Base-by-base conservation (phyloP, 345 rosid genomes). In the Eucalyptus regnans region DNA sequence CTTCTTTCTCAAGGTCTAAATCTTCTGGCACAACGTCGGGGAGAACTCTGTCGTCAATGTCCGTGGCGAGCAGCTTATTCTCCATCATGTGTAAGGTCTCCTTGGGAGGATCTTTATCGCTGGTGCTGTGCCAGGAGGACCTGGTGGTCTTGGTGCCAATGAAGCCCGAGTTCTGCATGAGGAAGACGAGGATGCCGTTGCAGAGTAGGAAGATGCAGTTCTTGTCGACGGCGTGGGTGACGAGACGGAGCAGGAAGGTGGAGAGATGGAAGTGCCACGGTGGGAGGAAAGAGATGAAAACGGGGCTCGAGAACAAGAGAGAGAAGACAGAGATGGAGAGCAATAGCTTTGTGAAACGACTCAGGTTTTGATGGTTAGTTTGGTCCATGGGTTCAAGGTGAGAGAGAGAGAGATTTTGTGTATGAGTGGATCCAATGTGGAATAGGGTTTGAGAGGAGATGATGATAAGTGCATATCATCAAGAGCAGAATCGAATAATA, bases 101-200 rank as follows among this genome's bases (percentile, higher is more conserved):
- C 89, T 89, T 66, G 90, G 90, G 85, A 87, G 52, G 11, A 46
- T 25, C 86, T 46, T 50, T n/a, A 7, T n/a, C 29, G 20, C 89
- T 64, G 89, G 86, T 86, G 80, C 84, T 87, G 46, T 9, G 87
- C 50, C 76, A 51, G 87, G 64, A 51, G 87, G 58, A 68, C 18
- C 48, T 76, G 29, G 95, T 86, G 31, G 95, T 86, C 18, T 89
- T 87, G 14, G 64, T 44, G 33, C 48, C 46, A 68, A 91, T 88
- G 17, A 94, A 87, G 48, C 96, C 94, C 5, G 98, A 94, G 91
- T 60, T 93, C 88, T 94, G 95, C 7, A 93, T 94, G n/a, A 97
- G 91, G 87, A 95, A 92, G 86, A 95, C 94, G 5, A 97, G 91
- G 90, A 97, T 97, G 31, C 97, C 97, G 89, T 97, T 97, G 89